Base-by-base conservation (phyloP, 108 stramenopile species). In the Heterococcus sp. region DNA sequence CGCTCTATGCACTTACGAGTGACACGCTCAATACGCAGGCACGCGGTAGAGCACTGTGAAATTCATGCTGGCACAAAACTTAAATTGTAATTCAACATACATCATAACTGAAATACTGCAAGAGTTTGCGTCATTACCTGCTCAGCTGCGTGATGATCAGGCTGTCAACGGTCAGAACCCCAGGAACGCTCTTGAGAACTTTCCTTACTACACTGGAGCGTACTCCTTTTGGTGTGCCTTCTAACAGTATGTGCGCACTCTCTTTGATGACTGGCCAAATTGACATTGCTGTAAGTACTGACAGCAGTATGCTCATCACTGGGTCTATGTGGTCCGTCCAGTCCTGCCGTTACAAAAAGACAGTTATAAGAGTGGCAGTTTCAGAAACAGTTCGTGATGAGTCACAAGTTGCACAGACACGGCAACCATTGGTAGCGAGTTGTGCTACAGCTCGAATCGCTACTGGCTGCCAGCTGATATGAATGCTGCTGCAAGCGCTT, bases 271-370 rank as follows among this genome's bases (percentile, higher is more conserved):
- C 63, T 27, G 78, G 78, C 26, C 35, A 32, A 28, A 71, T 58
- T 14, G 34, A 46, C 35, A 38, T 32, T 8, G 73, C 71, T 30
- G 71, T 80, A 66, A 68, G 66, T 26, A 64, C 35, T 30, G 78
- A 68, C 21, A 80, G 65, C 21, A 32, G 32, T 4, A 80, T 80
- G 78, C 78, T 80, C 31, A 71, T 58, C 30, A 80, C 32, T 33
- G 78, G 78, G 65, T 80, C 78, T 1, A 80, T 71, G 71, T 80
- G 73, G 67, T 80, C 78, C 29, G 78, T 80, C 78, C 78, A 80
- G 35, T 80, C 78, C 37, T 58, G 21, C 46, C 14, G 21, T 8
- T 14, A 21, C 46, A 58, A 21, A 58, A 21, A 8, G 46, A 58
- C 14, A 8, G 46, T 58, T 21, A 58, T 58, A 21, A 14, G 46